Evolutionary conservation across 441 rosid species (phyloP).

Genomic region (Corymbia calophylla): DNA sequence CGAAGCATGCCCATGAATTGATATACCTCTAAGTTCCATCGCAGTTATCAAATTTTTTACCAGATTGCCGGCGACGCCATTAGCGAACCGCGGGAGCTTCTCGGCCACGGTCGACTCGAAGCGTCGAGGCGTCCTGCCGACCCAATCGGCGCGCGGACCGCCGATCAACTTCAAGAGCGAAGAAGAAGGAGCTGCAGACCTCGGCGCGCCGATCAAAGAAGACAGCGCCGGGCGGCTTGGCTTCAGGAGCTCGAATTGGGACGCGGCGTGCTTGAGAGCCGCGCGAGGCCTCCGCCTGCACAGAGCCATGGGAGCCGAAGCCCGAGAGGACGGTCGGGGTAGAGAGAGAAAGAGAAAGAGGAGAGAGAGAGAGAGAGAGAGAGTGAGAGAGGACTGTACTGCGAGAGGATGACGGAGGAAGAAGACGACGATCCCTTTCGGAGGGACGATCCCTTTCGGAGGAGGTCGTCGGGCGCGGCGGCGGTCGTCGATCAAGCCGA

Average conservation of each 20-base stretch:
- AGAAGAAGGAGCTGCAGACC: background rate
- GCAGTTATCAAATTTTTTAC: background rate
- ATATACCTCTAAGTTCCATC: background rate
- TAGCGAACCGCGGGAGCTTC: slow-evolving; percentile 21
- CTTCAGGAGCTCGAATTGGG: background rate
- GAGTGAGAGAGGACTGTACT: background rate
- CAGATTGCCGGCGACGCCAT: slow-evolving; percentile 27
- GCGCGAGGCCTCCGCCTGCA: background rate
- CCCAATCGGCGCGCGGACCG: background rate
- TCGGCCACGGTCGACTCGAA: slow-evolving; percentile 36
- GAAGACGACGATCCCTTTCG: background rate
- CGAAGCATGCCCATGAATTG: background rate
- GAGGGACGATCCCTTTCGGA: too few species aligned
- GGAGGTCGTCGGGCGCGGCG: too few species aligned
- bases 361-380: background rate
- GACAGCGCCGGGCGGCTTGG: background rate
- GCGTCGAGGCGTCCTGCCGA: slow-evolving; percentile 1
- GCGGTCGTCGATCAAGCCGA: too few species aligned
- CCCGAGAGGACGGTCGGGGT: background rate
- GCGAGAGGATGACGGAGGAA: background rate
- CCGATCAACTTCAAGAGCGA: background rate
- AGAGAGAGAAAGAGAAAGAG: background rate
- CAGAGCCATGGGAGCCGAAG: background rate
- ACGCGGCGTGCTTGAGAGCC: background rate
- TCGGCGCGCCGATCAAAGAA: background rate